Evolutionary conservation across 495 filamentous ascomycete genomes (phyloP).

Genomic region (Penicillium subrubescens): DNA sequence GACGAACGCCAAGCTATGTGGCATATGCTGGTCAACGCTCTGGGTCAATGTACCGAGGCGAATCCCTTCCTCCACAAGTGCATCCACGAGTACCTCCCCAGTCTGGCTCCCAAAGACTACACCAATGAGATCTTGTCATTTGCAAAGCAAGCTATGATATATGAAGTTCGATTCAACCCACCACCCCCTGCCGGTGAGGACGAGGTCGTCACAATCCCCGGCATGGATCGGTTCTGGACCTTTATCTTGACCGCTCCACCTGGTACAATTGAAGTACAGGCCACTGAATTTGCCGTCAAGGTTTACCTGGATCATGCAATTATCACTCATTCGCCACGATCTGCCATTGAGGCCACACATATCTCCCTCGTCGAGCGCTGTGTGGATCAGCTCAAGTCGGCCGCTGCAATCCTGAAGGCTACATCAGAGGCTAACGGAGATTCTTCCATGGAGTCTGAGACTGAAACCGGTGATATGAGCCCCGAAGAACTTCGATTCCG

Average conservation of each 20-base stretch:
- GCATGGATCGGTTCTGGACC: slow-evolving; percentile 80
- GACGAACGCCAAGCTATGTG: slow-evolving; percentile 64
- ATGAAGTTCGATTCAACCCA: slow-evolving; percentile 48
- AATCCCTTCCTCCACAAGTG: slow-evolving; percentile 71
- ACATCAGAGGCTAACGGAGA: slow-evolving; percentile 42
- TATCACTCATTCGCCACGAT: slow-evolving; percentile 42
- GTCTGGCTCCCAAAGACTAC: slow-evolving; percentile 63
- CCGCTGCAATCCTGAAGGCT: slow-evolving; percentile 63
- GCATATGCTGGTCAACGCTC: slow-evolving; percentile 60
- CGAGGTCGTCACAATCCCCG: slow-evolving; percentile 55
- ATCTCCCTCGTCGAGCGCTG: slow-evolving; percentile 76
- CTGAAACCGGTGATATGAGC: slow-evolving; percentile 42
- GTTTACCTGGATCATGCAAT: slow-evolving; percentile 67
- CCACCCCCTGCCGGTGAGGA: slow-evolving; percentile 41
- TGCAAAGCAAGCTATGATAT: slow-evolving; percentile 56
- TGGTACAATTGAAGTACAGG: slow-evolving; percentile 67
- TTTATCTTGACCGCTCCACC: slow-evolving; percentile 72
- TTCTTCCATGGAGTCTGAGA: slow-evolving; percentile 52
- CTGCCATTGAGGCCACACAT: slow-evolving; percentile 69
- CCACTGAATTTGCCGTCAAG: slow-evolving; percentile 70
- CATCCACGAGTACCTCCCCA: slow-evolving; percentile 65
- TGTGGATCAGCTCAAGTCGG: slow-evolving; percentile 68
- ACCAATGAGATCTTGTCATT: slow-evolving; percentile 69
- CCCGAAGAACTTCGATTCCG: slow-evolving; percentile 63
- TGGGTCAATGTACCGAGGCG: slow-evolving; percentile 42